Percentiles rank a stretch among this genome's conserved stretches.
phyloP scores from a whole-genome alignment of 2,329 filamentous ascomycete genomes.

The Ophiostoma tasmaniense region DNA sequence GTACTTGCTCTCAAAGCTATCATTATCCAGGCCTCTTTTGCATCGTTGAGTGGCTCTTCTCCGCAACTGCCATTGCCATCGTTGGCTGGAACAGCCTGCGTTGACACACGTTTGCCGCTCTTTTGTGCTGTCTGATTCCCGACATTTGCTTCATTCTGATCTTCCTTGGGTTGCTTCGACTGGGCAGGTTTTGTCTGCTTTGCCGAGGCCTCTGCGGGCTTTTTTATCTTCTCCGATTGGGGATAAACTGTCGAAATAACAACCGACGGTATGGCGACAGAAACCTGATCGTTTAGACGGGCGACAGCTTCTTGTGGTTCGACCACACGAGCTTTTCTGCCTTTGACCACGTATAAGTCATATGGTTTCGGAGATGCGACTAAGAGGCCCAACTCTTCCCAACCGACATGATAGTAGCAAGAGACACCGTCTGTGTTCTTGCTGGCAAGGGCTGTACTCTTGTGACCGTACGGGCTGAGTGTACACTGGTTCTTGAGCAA shows the following conservation, averaged over 20 bases:
- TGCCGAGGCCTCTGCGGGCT: neutral
- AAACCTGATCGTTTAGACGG: neutral
- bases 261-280: neutral
- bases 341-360: neutral
- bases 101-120: neutral
- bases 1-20: neutral
- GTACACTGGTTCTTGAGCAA: neutral
- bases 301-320: neutral
- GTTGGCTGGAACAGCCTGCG: neutral
- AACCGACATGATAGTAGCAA: neutral
- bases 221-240: neutral
- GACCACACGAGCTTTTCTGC: neutral
- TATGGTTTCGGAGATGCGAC: neutral
- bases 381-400: neutral
- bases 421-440: neutral
- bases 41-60: neutral
- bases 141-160: too few species aligned
- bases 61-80: neutral
- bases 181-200: neutral
- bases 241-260: neutral
- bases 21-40: neutral
- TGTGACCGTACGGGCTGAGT: too few species aligned
- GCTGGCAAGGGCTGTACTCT: neutral
- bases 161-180: too few species aligned
- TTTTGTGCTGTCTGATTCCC: neutral